Evolutionary conservation across 345 rosid species (phyloP), one percentile per base, ranked within the genome.

Genomic region (Populus tremula): DNA sequence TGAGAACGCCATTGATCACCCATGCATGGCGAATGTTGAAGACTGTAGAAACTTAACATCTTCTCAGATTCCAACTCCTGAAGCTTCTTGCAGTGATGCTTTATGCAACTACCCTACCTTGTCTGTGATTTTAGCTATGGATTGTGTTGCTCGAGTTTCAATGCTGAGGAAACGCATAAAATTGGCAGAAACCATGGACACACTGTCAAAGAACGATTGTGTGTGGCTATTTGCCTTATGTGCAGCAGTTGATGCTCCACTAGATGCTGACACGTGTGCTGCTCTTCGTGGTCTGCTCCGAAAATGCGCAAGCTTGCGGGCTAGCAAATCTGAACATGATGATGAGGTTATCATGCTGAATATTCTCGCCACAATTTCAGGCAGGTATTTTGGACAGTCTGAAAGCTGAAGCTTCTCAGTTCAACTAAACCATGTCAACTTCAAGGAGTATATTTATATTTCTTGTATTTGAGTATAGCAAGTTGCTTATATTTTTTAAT

Each of bases 191-290:
- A 77, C 82, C 7, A 73, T 47, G 77, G 79, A 65, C 69, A 67
- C 67, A 5, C 81, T 91, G 27, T 73, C 89, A 18, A 87, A 84
- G 78, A 82, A 69, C 11, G 92, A 90, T 27, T 87, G 91, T 29
- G 53, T 81, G 62, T 96, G 98, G 98, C 84, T 93, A 43, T 89
- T 91, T 78, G 91, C 96, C 33, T 83, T 93, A 31, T 90, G 94
- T 67, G 92, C 95, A 62, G 88, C 93, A 17, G 87, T 93, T 41
- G 97, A 96, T 64, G 81, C 88, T 41, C 99, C 99, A 4, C 41
- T 91, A 50, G 88, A 89, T 66, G 94, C 88, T 0, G 95, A 89
- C 78, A 87, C 92, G 6, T 82, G 90, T 53, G 98, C 95, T 79
- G 82, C 88, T 35, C 87, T 93, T 20, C 87, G 95, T 17, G 80